Evolutionary conservation across 805 yeast genomes (phyloP), one percentile per base, ranked within the genome.

Genomic region (Maudiozyma bulderi): DNA sequence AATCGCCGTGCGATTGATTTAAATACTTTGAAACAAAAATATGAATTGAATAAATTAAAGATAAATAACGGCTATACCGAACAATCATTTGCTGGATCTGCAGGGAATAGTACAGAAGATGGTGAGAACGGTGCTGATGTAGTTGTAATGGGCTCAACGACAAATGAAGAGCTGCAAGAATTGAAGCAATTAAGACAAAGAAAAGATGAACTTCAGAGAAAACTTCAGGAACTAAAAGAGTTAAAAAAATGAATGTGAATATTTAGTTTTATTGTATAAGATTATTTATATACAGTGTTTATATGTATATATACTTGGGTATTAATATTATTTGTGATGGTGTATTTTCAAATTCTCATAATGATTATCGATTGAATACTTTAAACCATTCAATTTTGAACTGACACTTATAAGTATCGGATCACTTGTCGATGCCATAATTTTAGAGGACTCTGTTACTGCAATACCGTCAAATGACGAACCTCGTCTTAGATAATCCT

Each of bases 401-500:
- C 79, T 74, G 1, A 81, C 74, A 46, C 84, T 77, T 37, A 82
- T 69, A 46, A 84, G 60, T 8, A 79, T 73, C 2, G 90, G 89
- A 56, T 84, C 90, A 15, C 84, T 80, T 5, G 82, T 75, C 32
- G 78, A 73, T 6, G 81, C 78, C 51, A 77, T 80, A 20, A 81
- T 68, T 48, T 77, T 79, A 50, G 76, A 80, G 52, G 69, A 66
- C 29, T 82, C 79, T 59, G 80, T 77, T 31, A 82, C 88, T 44
- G 82, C 87, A 53, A 66, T 70, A 41, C 70, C 68, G 48, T 75
- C 67, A 61, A 75, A 83, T 0, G 88, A 81, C 13, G 81, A 66
- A 45, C 86, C 78, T 53, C 82, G 73, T 15, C 83, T 80, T 47
- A 84, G 67, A 58, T 76, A 78, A 55, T 78, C 81, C 42, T 71